Conservation (phyloP, 305 asterid species). For the Plantago lanceolata region DNA sequence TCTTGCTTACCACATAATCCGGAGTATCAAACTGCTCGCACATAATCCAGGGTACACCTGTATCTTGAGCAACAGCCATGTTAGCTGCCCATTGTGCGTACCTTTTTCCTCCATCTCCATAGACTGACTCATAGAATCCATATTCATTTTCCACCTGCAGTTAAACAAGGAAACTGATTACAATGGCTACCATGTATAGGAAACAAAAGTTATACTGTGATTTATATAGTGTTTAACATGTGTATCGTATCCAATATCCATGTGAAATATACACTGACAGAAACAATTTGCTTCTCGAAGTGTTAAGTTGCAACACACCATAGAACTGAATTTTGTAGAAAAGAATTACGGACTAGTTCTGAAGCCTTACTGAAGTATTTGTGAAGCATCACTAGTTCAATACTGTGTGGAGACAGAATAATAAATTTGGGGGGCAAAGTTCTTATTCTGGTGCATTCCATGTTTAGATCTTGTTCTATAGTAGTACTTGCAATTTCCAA, state of each 20-base stretch:
- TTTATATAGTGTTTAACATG: conserved; percentile 3
- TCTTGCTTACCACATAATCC: conserved; percentile 55
- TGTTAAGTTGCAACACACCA: conserved; percentile 10
- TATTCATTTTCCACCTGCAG: conserved; percentile 90
- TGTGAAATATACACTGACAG: neutral
- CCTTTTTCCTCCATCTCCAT: conserved; percentile 90
- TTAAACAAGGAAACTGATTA: conserved; percentile 6
- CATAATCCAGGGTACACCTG: conserved; percentile 95
- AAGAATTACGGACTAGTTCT: neutral
- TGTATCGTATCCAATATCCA: conserved; percentile 9
- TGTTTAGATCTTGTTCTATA: no score
- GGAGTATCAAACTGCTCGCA: conserved; percentile 92
- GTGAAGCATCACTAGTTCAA: neutral
- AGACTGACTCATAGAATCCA: conserved; percentile 76
- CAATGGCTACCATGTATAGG: neutral
- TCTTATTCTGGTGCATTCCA: no score
- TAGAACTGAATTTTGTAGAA: neutral
- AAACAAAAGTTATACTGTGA: conserved; percentile 13
- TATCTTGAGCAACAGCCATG: conserved; percentile 83
- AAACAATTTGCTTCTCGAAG: conserved; percentile 11
- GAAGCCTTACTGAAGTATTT: neutral
- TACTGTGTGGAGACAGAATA: neutral
- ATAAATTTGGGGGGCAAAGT: no score
- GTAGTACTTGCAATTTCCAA: no score
- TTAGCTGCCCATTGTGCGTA: conserved; percentile 82